Conservation (phyloP, 371 early-diverging fungal species). For the Batkoa obscura region DNA sequence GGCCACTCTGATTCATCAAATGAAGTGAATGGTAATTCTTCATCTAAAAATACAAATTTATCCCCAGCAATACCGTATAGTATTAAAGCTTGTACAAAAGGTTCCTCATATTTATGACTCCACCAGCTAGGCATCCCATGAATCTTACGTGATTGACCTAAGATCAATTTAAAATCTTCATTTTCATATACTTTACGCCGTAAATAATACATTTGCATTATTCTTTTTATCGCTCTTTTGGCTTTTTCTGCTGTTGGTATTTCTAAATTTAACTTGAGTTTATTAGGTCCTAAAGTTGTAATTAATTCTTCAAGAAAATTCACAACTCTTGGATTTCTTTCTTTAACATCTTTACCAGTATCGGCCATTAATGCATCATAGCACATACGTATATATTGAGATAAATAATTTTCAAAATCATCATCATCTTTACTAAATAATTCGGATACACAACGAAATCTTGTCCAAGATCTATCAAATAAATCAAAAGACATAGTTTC, state of each 20-base stretch:
- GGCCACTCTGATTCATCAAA: constrained; percentile 8
- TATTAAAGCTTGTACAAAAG: constrained; percentile 43
- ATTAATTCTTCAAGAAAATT: not conserved
- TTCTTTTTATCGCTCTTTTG: constrained; percentile 43
- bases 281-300: constrained; percentile 6
- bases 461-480: not conserved
- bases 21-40: constrained; percentile 29
- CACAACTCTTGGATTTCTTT: not conserved
- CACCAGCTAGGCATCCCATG: constrained; percentile 37
- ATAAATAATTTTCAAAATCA: too few species aligned
- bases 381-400: too few species aligned
- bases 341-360: not conserved
- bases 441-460: not conserved
- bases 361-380: not conserved
- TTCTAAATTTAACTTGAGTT: constrained; percentile 22
- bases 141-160: constrained; percentile 7
- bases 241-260: constrained; percentile 44
- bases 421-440: not conserved
- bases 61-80: constrained; percentile 47
- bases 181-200: constrained; percentile 13
- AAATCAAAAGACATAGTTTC: not conserved
- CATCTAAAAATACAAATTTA: constrained; percentile 47
- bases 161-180: constrained; percentile 15
- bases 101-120: constrained; percentile 41
- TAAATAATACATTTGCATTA: constrained; percentile 47